Evolutionary conservation across 2,329 filamentous ascomycete genomes (phyloP), one percentile per base, ranked within the genome.

Genomic region (Chaetomiaceae sp.): DNA sequence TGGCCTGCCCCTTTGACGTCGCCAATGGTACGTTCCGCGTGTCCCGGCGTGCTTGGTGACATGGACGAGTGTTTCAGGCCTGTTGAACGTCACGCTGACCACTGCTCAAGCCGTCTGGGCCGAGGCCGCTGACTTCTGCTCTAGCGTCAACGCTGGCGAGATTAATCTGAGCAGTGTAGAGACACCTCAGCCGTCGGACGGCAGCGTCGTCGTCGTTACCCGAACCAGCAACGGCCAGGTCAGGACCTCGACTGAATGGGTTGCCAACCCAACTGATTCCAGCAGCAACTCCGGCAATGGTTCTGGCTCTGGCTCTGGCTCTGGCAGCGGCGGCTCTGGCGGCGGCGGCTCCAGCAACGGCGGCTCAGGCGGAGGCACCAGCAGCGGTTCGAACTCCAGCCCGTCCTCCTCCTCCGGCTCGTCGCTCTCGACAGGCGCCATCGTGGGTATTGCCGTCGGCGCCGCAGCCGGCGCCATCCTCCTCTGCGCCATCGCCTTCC

Each of bases 401-500:
- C 26, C n/a, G n/a, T 4, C 37, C 30, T 34, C 26, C 6, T 11
- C 24, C 33, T 3, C 24, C 17, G 26, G 4, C 15, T 3, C 27
- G 11, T 8, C 34, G 3, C 27, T 56, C 10, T 51, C 49, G 3
- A 41, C 39, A 3, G 49, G 48, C 27, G 48, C 54, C 3, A 45
- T 56, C 19, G 54, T 46, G 3, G 54, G 54, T 9, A 51, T 56
- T 20, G 47, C 46, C 4, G 42, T 56, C 7, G 50, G 54, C 34
- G 41, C 34, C 2, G 48, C 47, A 3, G 36, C 27, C 22, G 22
- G 22, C 22, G 22, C 22, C 9, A 24, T 24, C 22, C 5, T 24
- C 9, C 22, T 32, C 29, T 32, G 29, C n/a, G 11, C n/a, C 29
- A n/a, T 32, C 29, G 29, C 29, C n/a, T 32, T 32, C 29, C 29